Conservation (phyloP, 2,329 filamentous ascomycete species). For the Aulographum hederae region DNA sequence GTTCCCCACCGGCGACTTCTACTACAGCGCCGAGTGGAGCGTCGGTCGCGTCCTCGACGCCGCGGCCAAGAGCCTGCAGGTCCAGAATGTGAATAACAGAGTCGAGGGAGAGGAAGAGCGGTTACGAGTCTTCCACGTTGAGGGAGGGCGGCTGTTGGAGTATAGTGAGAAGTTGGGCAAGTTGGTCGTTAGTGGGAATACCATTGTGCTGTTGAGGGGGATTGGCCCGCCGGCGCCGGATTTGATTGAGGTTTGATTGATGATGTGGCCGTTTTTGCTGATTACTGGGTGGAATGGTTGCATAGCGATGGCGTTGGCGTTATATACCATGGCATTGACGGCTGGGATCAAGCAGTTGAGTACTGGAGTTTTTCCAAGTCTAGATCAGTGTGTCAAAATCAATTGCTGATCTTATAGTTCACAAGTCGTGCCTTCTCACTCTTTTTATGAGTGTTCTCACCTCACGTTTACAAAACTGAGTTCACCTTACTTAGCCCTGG, state of each 20-base stretch:
- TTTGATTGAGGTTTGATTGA: constrained; percentile 43
- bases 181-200: constrained; percentile 63
- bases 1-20: constrained; percentile 44
- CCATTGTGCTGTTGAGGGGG: constrained; percentile 71
- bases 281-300: too few relatives aligned
- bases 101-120: constrained; percentile 59
- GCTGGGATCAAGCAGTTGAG: too few relatives aligned
- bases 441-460: too few relatives aligned
- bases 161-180: constrained; percentile 73
- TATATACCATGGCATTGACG: too few relatives aligned
- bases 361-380: too few relatives aligned
- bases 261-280: too few relatives aligned
- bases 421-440: too few relatives aligned
- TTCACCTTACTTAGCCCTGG: too few relatives aligned
- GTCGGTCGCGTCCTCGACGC: constrained; percentile 66
- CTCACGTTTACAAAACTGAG: too few relatives aligned
- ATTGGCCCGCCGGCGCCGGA: constrained; percentile 60
- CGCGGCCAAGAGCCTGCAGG: constrained; percentile 58
- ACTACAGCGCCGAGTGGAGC: constrained; percentile 55
- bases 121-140: constrained; percentile 80
- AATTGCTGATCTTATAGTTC: too few relatives aligned
- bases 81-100: constrained; percentile 71
- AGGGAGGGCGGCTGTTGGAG: constrained; percentile 69
- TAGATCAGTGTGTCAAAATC: too few relatives aligned
- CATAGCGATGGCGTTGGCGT: too few relatives aligned